These are phyloP conservation scores for Galeopsis tetrahit DNA, from an alignment of 257 asterid species.

Conservation along the genomic window DNA sequence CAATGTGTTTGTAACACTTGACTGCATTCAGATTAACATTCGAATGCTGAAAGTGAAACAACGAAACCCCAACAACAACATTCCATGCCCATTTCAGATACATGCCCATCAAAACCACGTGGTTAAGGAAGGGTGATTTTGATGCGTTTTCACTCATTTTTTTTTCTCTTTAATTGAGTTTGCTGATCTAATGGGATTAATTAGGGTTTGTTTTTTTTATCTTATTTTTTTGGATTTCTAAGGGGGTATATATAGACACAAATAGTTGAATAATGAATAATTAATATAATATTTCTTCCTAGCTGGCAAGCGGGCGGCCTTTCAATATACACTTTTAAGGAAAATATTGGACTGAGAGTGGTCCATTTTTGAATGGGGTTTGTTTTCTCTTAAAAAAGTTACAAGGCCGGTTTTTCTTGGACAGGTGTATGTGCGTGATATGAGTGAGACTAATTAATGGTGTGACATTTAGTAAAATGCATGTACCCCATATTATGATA, in stretches of 20 bases:
- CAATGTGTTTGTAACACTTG: background rate
- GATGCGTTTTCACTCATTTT: conserved; percentile 26
- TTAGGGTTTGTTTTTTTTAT: too few species aligned
- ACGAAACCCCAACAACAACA: too few species aligned
- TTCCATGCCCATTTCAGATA: conserved; percentile 37
- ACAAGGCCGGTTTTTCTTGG: background rate
- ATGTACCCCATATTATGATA: too few species aligned
- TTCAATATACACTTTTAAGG: background rate
- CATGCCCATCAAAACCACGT: background rate
- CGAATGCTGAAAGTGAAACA: background rate
- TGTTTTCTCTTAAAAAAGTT: background rate
- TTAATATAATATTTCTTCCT: background rate
- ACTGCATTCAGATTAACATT: conserved; percentile 5
- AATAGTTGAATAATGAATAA: background rate
- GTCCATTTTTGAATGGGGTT: background rate
- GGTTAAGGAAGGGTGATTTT: conserved; percentile 19
- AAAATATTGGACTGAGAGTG: background rate
- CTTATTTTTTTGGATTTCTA: background rate
- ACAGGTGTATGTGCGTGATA: background rate
- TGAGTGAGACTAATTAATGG: background rate
- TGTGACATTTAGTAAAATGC: background rate
- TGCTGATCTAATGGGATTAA: background rate
- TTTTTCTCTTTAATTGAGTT: background rate
- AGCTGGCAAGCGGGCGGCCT: background rate
- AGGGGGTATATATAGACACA: background rate